Percentiles rank a stretch among this genome's conserved stretches.
These are phyloP conservation scores for Monosporascus sp. DNA, from an alignment of 2,329 filamentous ascomycete genomes.

Conservation along the genomic window DNA sequence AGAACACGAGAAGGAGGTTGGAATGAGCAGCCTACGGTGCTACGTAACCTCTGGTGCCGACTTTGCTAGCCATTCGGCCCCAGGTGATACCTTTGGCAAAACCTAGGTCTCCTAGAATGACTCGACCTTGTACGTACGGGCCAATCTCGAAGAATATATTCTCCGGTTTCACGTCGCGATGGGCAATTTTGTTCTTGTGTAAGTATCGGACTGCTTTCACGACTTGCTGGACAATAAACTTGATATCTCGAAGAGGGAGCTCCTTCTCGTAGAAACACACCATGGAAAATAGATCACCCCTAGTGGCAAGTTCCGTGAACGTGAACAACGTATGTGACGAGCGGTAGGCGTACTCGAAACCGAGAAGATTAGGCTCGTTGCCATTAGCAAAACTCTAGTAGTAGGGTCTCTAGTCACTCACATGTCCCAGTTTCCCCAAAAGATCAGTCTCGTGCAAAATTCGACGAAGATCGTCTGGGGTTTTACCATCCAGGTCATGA, in stretches of 20 bases:
- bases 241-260: conserved; percentile 36
- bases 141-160: conserved; percentile 42
- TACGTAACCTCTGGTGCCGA: conserved; percentile 43
- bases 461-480: conserved; percentile 27
- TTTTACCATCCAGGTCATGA: conserved; percentile 40
- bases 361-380: conserved; percentile 48
- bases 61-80: conserved; percentile 37
- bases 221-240: conserved; percentile 43
- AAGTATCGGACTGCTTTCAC: conserved; percentile 41
- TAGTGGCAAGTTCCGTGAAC: conserved; percentile 52
- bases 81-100: conserved; percentile 37
- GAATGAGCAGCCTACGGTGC: conserved; percentile 41
- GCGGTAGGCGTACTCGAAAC: conserved; percentile 45
- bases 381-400: background rate
- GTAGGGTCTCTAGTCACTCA: conserved; percentile 25
- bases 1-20: background rate
- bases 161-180: conserved; percentile 51
- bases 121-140: conserved; percentile 36
- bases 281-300: conserved; percentile 50
- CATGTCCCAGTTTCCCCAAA: conserved; percentile 48
- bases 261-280: conserved; percentile 27
- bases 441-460: conserved; percentile 47
- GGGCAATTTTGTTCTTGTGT: conserved; percentile 43
- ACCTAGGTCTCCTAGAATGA: conserved; percentile 50
- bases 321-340: conserved; percentile 47